Conservation (phyloP, 2,329 filamentous ascomycete genomes). For the Truncatella angustata region DNA sequence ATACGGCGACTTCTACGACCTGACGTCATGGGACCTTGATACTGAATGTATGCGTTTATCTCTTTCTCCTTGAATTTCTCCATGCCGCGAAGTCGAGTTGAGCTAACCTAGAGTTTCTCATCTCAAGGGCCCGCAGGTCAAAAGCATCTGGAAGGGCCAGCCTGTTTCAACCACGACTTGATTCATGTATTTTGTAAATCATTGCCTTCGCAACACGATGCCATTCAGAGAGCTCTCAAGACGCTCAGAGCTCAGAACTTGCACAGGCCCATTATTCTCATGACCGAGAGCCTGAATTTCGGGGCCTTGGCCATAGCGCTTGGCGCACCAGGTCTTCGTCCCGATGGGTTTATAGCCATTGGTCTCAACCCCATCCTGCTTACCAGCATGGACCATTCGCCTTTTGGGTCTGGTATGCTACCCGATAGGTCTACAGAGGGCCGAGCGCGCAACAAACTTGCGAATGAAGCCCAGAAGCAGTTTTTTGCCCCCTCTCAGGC, state of each 20-base stretch:
- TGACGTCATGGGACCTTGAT: conserved; percentile 11
- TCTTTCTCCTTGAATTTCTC: not conserved
- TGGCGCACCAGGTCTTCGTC: conserved; percentile 7
- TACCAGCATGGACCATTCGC: conserved; percentile 29
- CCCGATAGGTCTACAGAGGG: conserved; percentile 27
- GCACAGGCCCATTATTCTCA: conserved; percentile 4
- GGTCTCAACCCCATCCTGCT: conserved; percentile 30
- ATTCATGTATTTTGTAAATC: conserved; percentile 13
- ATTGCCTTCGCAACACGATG: conserved; percentile 11
- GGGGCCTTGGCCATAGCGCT: conserved; percentile 1
- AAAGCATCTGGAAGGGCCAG: conserved; percentile 7
- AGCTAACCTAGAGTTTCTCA: not conserved
- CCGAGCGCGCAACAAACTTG: conserved; percentile 20
- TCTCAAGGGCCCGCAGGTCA: conserved; percentile 1
- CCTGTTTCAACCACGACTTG: conserved; percentile 12
- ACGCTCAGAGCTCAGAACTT: conserved; percentile 6
- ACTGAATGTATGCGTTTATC: conserved; percentile 3
- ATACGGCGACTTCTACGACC: conserved; percentile 10
- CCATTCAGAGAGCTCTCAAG: conserved; percentile 8
- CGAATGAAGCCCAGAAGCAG: conserved; percentile 11
- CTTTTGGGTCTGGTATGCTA: conserved; percentile 28
- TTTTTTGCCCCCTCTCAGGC: conserved; percentile 9
- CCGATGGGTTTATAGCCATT: conserved; percentile 17
- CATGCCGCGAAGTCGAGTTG: not conserved
- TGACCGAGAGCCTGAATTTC: conserved; percentile 10